These are phyloP conservation scores for Sclerotinia nivalis DNA, from an alignment of 2,329 filamentous ascomycete species.

Conservation along the genomic window DNA sequence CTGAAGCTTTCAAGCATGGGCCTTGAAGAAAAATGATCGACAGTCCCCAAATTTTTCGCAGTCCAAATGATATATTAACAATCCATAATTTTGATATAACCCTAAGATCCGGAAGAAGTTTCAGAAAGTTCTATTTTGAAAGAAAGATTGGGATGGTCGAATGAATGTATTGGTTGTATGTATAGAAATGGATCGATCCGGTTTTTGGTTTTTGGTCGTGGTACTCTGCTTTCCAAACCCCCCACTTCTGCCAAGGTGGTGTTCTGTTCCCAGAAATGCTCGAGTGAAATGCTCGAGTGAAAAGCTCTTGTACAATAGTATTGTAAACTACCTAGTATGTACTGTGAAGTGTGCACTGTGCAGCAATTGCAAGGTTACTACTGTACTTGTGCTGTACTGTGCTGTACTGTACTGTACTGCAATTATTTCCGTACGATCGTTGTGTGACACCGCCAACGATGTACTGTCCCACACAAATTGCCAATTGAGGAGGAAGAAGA, in stretches of 20 bases:
- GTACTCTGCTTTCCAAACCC: not conserved
- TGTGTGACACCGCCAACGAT: slow-evolving; percentile 17
- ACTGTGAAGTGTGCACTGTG: not conserved
- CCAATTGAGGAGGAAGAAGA: not conserved
- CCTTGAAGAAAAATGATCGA: slow-evolving; percentile 16
- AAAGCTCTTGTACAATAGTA: not conserved
- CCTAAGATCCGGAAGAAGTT: slow-evolving; percentile 1
- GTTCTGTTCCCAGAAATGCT: not conserved
- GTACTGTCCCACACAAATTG: slow-evolving; percentile 1
- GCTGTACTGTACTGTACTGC: not conserved
- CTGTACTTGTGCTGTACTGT: slow-evolving; percentile 4
- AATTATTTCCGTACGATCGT: slow-evolving; percentile 15
- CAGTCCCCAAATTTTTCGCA: not conserved
- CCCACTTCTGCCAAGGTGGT: slow-evolving; percentile 16
- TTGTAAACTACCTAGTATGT: not conserved
- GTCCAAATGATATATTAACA: slow-evolving; percentile 4
- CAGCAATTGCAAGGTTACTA: slow-evolving; percentile 11
- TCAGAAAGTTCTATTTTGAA: slow-evolving; percentile 8
- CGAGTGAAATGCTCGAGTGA: not conserved
- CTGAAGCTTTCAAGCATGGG: not conserved
- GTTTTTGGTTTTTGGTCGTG: not conserved
- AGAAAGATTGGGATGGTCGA: not conserved
- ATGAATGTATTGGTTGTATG: not conserved
- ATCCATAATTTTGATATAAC: not conserved
- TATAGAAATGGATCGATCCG: slow-evolving; percentile 1